phyloP scores from a whole-genome alignment of 1,284 basidiomycete genomes.

The Bjerkandera adusta region DNA sequence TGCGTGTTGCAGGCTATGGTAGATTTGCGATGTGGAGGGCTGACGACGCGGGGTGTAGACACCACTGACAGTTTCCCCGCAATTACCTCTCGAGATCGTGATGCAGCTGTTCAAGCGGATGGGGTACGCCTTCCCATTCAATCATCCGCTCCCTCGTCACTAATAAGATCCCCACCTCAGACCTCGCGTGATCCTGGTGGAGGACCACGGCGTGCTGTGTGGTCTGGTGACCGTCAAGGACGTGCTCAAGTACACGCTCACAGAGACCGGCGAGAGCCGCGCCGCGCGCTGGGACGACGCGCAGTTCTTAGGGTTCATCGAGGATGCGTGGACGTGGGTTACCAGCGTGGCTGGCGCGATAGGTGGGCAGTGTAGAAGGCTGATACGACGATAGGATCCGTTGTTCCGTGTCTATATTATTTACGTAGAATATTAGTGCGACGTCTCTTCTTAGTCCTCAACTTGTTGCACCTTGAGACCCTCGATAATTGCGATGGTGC shows the following conservation, averaged over 20 bases:
- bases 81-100: constrained; percentile 92
- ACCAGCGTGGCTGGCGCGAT: constrained; percentile 35
- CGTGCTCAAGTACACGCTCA: constrained; percentile 77
- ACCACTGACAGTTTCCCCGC: constrained; percentile 90
- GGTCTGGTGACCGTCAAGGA: constrained; percentile 97
- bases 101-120: constrained; percentile 95
- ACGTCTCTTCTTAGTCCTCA: too few relatives aligned
- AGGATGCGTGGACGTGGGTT: constrained; percentile 62
- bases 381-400: constrained; percentile 39
- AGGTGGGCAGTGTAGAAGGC: constrained; percentile 38
- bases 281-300: constrained; percentile 51
- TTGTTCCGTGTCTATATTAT: neutral
- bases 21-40: constrained; percentile 16
- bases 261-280: constrained; percentile 35
- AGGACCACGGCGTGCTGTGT: constrained; percentile 77
- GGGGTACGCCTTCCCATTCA: constrained; percentile 63
- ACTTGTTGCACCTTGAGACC: too few relatives aligned
- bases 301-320: constrained; percentile 42
- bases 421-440: too few relatives aligned
- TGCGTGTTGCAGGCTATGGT: constrained; percentile 31
- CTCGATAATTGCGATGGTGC: too few relatives aligned
- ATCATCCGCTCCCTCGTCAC: neutral
- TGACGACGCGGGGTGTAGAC: constrained; percentile 50
- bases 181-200: constrained; percentile 92
- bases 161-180: constrained; percentile 38